Percentiles rank a stretch among this genome's conserved stretches.
phyloP scores from a whole-genome alignment of 176 grass and related monocot genomes.

The Oryza meyeriana region DNA sequence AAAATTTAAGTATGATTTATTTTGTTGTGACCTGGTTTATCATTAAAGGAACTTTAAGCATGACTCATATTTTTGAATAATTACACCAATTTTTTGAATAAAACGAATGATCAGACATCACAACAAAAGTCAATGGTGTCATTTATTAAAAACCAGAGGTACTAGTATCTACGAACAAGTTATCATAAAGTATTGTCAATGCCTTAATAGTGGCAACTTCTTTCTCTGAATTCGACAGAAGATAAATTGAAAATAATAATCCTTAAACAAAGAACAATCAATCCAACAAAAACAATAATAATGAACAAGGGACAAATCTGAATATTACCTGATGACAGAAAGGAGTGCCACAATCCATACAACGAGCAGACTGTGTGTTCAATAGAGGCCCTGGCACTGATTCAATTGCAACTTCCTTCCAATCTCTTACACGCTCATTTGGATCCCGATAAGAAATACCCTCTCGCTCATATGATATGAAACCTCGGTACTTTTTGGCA shows the following conservation, averaged over 20 bases:
- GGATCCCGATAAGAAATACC: slow-evolving; percentile 86
- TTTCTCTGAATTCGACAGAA: background rate
- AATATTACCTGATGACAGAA: slow-evolving; percentile 92
- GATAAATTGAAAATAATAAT: slow-evolving; percentile 14
- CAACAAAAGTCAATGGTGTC: too few relatives aligned
- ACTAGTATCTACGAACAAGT: background rate
- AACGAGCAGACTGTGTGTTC: slow-evolving; percentile 93
- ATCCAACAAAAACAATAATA: background rate
- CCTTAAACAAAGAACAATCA: slow-evolving; percentile 1
- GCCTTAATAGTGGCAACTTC: background rate
- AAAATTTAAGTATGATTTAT: too few relatives aligned
- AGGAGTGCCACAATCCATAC: slow-evolving; percentile 99
- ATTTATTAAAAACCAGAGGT: too few relatives aligned
- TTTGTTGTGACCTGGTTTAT: too few relatives aligned
- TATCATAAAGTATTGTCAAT: background rate
- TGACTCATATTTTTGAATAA: too few relatives aligned
- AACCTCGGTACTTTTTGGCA: slow-evolving; percentile 80
- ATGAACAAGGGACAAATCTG: background rate
- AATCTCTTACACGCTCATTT: slow-evolving; percentile 67
- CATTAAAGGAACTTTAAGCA: too few relatives aligned
- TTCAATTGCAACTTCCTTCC: slow-evolving; percentile 89
- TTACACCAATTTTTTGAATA: too few relatives aligned
- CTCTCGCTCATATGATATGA: slow-evolving; percentile 83
- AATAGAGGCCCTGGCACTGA: slow-evolving; percentile 77
- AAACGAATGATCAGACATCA: too few relatives aligned